Evolutionary conservation across 1,284 basidiomycete genomes (phyloP), one percentile per base, ranked within the genome.

Genomic region (Stereum hirsutum): DNA sequence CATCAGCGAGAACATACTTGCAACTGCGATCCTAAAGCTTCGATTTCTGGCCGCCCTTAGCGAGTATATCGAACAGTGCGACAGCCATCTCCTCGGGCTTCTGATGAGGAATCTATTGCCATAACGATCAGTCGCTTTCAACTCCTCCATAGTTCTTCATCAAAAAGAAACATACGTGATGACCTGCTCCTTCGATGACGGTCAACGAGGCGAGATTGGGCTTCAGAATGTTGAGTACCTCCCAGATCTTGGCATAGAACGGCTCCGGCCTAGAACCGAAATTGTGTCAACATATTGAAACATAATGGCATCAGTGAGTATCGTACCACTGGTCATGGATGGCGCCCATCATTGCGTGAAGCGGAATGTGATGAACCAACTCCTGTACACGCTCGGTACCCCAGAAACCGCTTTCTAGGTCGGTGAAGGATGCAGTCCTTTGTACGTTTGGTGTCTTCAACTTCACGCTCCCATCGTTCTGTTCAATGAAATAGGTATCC

Each of bases 41-140:
- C n/a, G n/a, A n/a, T n/a, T n/a, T n/a, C n/a, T n/a, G n/a, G n/a
- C n/a, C n/a, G n/a, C n/a, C n/a, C n/a, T n/a, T n/a, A n/a, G n/a
- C n/a, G n/a, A n/a, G n/a, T n/a, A n/a, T n/a, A n/a, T n/a, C n/a
- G n/a, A 40, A 40, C 10, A 30, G 26, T 0, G 11, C 17, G 15
- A n/a, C 14, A 14, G 39, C 39, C 5, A 40, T 17, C 7, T 40
- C 24, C 15, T 40, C 39, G 8, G 39, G 39, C 39, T 40, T 27
- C 26, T 40, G 26, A 8, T 40, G 39, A 6, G 39, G 39, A 25
- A 30, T 27, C 39, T 40, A 27, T 12, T 12, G 8, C 8, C 28
- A n/a, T 30, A 8, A 30, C 2, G 10, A 24, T 15, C 12, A 23
- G 15, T 10, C 10, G 33, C 19, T 7, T 11, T 35, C 33, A 35